Evolutionary conservation across 805 yeast genomes (phyloP).

Genomic region (Barnettozyma populi): DNA sequence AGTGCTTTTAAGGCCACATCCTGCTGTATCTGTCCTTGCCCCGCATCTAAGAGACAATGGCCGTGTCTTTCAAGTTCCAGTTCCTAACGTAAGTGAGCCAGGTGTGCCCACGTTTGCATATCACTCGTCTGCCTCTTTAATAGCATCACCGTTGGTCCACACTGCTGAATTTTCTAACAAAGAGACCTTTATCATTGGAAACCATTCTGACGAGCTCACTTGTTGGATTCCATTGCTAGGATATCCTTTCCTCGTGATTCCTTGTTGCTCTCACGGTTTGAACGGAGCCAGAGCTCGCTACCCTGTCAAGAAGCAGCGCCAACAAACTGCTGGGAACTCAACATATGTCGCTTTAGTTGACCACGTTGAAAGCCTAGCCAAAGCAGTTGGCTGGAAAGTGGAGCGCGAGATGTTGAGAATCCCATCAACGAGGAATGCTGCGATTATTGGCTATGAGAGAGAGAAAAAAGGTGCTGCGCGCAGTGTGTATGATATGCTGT

Average conservation of each 20-base stretch:
- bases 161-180: slow-evolving; percentile 57
- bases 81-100: slow-evolving; percentile 13
- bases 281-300: slow-evolving; percentile 72
- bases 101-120: slow-evolving; percentile 44
- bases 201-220: slow-evolving; percentile 92
- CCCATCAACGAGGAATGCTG: slow-evolving; percentile 92
- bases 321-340: slow-evolving; percentile 36
- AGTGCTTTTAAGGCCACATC: slow-evolving; percentile 63
- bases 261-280: slow-evolving; percentile 89
- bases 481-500: slow-evolving; percentile 53
- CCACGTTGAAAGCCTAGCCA: slow-evolving; percentile 68
- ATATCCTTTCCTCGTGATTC: slow-evolving; percentile 85
- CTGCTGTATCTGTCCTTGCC: slow-evolving; percentile 45
- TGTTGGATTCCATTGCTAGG: slow-evolving; percentile 92
- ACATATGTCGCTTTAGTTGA: slow-evolving; percentile 84
- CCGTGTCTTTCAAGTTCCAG: slow-evolving; percentile 44
- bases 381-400: slow-evolving; percentile 73
- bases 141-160: slow-evolving; percentile 50
- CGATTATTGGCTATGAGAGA: slow-evolving; percentile 64
- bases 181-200: slow-evolving; percentile 82
- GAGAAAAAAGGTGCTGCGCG: slow-evolving; percentile 25
- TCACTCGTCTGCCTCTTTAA: slow-evolving; percentile 38
- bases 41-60: slow-evolving; percentile 60
- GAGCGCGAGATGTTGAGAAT: slow-evolving; percentile 85
- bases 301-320: slow-evolving; percentile 35